Evolutionary conservation across 129 eudicot species (phyloP).

Genomic region (Logfia minima): DNA sequence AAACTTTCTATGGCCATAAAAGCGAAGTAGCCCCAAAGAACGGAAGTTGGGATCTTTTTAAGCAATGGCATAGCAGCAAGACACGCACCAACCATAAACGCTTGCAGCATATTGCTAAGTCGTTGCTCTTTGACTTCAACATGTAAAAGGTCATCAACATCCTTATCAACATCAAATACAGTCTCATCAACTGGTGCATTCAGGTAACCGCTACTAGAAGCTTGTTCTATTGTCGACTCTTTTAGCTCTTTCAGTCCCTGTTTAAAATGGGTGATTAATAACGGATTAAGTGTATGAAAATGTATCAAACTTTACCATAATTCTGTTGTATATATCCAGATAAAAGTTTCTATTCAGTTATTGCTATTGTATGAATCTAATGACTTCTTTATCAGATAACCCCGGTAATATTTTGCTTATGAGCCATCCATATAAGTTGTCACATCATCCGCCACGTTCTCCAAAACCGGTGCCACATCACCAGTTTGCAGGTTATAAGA

Average conservation of each 20-base stretch:
- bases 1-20: slow-evolving; percentile 98
- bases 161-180: slow-evolving; percentile 83
- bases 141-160: slow-evolving; percentile 82
- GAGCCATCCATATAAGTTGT: too few relatives aligned
- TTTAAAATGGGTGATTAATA: slow-evolving; percentile 8
- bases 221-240: slow-evolving; percentile 79
- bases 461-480: too few relatives aligned
- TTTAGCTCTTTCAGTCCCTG: slow-evolving; percentile 90
- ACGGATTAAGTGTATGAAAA: background rate
- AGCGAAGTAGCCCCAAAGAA: slow-evolving; percentile 98
- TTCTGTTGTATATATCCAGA: too few relatives aligned
- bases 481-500: too few relatives aligned
- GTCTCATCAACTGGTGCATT: slow-evolving; percentile 82
- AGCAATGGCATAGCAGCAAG: slow-evolving; percentile 93
- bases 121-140: slow-evolving; percentile 97
- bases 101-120: slow-evolving; percentile 85
- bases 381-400: too few relatives aligned
- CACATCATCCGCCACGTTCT: too few relatives aligned
- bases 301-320: background rate
- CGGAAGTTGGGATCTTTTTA: slow-evolving; percentile 91
- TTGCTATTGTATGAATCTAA: too few relatives aligned
- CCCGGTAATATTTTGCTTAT: too few relatives aligned
- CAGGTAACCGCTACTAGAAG: slow-evolving; percentile 67
- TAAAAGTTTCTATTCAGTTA: too few relatives aligned
- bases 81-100: slow-evolving; percentile 79